Percentiles rank a stretch among this genome's conserved stretches.
Evolutionary conservation across 805 yeast species (phyloP).

Genomic region (Wickerhamiella parazyma): DNA sequence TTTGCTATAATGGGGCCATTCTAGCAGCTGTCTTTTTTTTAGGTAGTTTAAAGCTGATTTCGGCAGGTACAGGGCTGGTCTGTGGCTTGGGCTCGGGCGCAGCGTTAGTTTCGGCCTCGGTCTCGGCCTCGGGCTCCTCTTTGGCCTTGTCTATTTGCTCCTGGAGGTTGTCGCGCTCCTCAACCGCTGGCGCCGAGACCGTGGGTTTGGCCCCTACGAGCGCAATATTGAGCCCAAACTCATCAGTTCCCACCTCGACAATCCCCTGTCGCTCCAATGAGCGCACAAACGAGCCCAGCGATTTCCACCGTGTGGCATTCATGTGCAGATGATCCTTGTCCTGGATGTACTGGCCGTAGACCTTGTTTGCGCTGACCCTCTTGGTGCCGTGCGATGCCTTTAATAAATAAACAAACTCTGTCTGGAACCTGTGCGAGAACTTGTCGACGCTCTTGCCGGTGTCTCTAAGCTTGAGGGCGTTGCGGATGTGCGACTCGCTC

Average conservation of each 20-base stretch:
- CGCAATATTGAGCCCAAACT: constrained; percentile 33
- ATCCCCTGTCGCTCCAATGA: constrained; percentile 44
- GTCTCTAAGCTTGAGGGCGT: constrained; percentile 36
- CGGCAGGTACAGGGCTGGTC: too few species aligned
- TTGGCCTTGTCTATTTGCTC: background rate
- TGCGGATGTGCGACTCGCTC: constrained; percentile 62
- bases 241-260: constrained; percentile 35
- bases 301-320: constrained; percentile 74
- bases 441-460: constrained; percentile 36
- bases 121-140: background rate
- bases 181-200: constrained; percentile 20
- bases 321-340: constrained; percentile 78
- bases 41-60: background rate
- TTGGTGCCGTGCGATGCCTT: constrained; percentile 69
- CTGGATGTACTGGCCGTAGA: constrained; percentile 78
- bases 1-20: constrained; percentile 7
- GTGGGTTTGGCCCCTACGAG: constrained; percentile 33
- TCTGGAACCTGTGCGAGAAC: constrained; percentile 46
- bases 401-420: constrained; percentile 50
- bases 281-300: constrained; percentile 54
- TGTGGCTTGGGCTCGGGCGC: background rate
- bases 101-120: background rate
- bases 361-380: constrained; percentile 62
- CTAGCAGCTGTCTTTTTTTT: background rate
- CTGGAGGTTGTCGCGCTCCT: background rate